These are phyloP conservation scores for Colletotrichum kahawae DNA, from an alignment of 2,329 filamentous ascomycete species.

Conservation along the genomic window DNA sequence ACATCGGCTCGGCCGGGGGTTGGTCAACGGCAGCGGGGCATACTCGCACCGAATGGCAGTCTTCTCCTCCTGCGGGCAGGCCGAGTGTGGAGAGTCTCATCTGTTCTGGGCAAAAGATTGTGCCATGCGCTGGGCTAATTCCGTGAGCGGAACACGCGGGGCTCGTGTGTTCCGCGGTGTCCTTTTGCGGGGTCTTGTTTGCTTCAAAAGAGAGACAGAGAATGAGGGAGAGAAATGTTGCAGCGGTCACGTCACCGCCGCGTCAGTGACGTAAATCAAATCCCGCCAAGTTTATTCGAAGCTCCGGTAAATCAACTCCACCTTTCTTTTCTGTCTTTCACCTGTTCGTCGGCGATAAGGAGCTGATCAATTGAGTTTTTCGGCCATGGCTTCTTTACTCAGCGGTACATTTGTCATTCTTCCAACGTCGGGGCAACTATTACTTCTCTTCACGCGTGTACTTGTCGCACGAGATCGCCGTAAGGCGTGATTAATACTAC, in stretches of 20 bases:
- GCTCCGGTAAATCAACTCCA: neutral
- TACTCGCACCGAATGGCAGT: neutral
- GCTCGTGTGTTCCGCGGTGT: neutral
- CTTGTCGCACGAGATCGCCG: neutral
- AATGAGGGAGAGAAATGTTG: neutral
- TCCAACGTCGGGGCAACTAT: neutral
- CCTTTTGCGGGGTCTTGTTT: neutral
- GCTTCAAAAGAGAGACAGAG: no score
- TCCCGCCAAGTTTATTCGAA: neutral
- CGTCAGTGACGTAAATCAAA: constrained; percentile 11
- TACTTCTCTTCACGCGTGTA: neutral
- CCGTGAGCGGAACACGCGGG: neutral
- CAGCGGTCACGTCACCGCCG: constrained; percentile 10
- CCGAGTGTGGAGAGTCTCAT: neutral
- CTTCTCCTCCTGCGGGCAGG: neutral
- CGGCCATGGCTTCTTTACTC: neutral
- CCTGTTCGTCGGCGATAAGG: neutral
- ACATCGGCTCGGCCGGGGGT: neutral
- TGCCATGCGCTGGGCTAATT: neutral
- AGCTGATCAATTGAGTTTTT: neutral
- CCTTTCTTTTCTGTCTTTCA: neutral
- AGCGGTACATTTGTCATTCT: neutral
- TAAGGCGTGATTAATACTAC: neutral
- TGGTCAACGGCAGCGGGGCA: neutral
- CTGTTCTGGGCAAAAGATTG: neutral